These are phyloP conservation scores for Solanum piurae DNA, from an alignment of 257 asterid species.

Conservation along the genomic window DNA sequence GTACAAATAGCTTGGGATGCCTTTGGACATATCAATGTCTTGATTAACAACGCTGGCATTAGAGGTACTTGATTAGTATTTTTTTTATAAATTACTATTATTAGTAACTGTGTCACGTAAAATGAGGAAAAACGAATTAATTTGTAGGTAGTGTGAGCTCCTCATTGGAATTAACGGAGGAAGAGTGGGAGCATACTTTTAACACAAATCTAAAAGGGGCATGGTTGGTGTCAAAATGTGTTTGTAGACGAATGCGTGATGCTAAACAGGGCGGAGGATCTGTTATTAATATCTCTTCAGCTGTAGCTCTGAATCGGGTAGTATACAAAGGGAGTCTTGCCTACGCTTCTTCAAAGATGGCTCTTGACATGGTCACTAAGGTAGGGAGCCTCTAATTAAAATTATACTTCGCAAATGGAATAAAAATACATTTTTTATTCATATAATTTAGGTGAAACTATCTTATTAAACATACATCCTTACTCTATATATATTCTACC, in stretches of 20 bases:
- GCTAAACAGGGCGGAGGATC: not conserved
- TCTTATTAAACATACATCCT: no score
- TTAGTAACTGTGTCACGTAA: not conserved
- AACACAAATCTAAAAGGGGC: not conserved
- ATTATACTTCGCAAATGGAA: not conserved
- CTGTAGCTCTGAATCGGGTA: not conserved
- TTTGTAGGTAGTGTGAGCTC: not conserved
- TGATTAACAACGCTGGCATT: constrained; percentile 48
- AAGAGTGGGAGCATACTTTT: not conserved
- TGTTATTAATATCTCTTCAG: not conserved
- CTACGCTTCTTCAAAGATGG: constrained; percentile 16
- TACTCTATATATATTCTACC: no score
- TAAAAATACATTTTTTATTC: not conserved
- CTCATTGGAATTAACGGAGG: not conserved
- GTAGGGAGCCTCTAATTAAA: not conserved
- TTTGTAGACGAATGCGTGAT: not conserved
- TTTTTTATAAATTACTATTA: no score
- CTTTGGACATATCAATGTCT: constrained; percentile 36
- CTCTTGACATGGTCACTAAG: not conserved
- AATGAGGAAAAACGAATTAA: not conserved
- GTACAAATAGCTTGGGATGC: constrained; percentile 42
- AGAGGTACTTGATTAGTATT: constrained; percentile 20
- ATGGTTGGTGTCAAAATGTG: not conserved
- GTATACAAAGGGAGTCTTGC: constrained; percentile 7
- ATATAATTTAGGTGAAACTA: no score